Percentiles rank a stretch among this genome's conserved stretches.
Evolutionary conservation across 1,139 yeast genomes (phyloP).

Genomic region (Scheffersomyces titani): DNA sequence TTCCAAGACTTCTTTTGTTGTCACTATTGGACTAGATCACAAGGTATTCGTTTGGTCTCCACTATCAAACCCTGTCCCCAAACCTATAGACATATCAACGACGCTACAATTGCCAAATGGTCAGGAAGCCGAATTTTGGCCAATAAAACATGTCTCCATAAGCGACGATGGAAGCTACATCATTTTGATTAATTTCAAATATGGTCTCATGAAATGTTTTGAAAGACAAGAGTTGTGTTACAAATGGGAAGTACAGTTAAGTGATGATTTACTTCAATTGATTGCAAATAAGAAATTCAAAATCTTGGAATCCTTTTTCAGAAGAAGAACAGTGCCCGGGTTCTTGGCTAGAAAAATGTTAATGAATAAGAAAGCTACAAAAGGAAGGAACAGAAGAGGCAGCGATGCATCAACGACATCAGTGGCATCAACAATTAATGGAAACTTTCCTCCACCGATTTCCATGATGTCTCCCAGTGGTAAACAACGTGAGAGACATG

Average conservation of each 20-base stretch:
- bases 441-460: constrained; percentile 30
- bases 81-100: constrained; percentile 49
- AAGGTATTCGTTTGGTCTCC: constrained; percentile 77
- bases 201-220: constrained; percentile 58
- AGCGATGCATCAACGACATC: constrained; percentile 28
- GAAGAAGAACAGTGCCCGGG: constrained; percentile 55
- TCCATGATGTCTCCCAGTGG: constrained; percentile 12
- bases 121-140: constrained; percentile 57
- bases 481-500: constrained; percentile 6
- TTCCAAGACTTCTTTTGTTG: constrained; percentile 56
- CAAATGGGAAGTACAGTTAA: constrained; percentile 48
- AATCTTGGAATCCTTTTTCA: constrained; percentile 60
- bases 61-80: constrained; percentile 26
- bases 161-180: constrained; percentile 63
- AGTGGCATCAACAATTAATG: constrained; percentile 26
- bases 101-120: constrained; percentile 29
- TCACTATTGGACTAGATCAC: constrained; percentile 75
- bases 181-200: constrained; percentile 54
- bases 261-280: constrained; percentile 22
- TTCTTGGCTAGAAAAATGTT: constrained; percentile 47
- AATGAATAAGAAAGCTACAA: constrained; percentile 21
- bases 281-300: constrained; percentile 23
- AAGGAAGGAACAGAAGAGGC: constrained; percentile 19
- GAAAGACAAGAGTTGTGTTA: constrained; percentile 54
- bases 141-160: constrained; percentile 60